Base-by-base conservation (phyloP, 352 stramenopile genomes). In the Globisporangium rhizosaccharum region DNA sequence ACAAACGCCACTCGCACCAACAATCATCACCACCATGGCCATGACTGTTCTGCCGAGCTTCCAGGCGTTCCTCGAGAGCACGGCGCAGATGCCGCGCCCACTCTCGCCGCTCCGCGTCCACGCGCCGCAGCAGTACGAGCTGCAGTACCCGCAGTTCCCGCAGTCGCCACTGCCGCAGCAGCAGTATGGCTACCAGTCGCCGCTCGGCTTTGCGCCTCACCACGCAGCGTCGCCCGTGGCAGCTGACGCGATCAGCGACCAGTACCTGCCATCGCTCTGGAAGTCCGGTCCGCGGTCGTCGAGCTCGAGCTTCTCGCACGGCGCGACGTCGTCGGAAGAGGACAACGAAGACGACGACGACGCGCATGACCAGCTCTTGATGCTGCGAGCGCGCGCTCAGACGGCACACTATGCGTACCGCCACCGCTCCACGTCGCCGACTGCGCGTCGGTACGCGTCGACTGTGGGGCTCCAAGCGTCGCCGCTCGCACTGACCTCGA, bases 1-100 rank as follows among this genome's bases (percentile, higher is more conserved):
- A 51, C 33, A 46, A 17, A 41, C 33, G 30, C 25, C 36, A 28
- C 4, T 18, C 12, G 3, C 36, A 2, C n/a, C 3, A 12, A 47
- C 20, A 33, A 36, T 18, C 28, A 47, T 15, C n/a, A 9, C 36
- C 8, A 23, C 46, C 18, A 74, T 81, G 71, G 60, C 68, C 59
- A 70, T 80, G 70, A 78, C 70, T 20, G 53, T 81, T 26, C 61
- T 86, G 37, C 76, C 76, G 26, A 82, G 70, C 57, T 86, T 86
- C 65, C 72, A 86, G 59, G 68, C 67, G 23, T 86, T 86, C 65
- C 56, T 86, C 39, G 65, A 74, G 57, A 79, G 66, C 49, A 67
- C 76, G 23, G 61, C 62, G 30, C 66, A 66, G 36, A 33, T 53
- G 45, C 45, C 47, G 17, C 55, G 56, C 1, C 33, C 70, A 57